These are phyloP conservation scores for Senecio squalidus DNA, from an alignment of 140 eudicot genomes.

Conservation along the genomic window DNA sequence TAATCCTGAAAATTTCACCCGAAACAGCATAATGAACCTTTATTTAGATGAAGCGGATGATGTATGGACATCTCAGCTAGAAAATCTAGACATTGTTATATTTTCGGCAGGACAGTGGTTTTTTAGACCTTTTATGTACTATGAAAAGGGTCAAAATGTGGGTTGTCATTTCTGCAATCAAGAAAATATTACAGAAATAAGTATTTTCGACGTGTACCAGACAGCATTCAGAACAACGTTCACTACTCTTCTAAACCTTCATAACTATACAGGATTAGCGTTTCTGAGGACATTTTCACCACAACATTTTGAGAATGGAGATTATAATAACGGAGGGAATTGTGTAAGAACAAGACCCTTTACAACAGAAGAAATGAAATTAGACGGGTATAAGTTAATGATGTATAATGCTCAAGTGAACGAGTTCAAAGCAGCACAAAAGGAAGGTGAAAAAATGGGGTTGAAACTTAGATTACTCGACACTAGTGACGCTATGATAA, in stretches of 20 bases:
- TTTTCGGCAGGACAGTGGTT: constrained; percentile 71
- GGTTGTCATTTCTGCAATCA: constrained; percentile 52
- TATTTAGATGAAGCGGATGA: constrained; percentile 51
- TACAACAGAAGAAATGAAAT: constrained; percentile 23
- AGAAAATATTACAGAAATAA: constrained; percentile 35
- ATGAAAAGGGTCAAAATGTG: constrained; percentile 36
- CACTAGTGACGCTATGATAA: constrained; percentile 42
- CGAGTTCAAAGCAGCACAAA: constrained; percentile 39
- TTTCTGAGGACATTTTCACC: constrained; percentile 51
- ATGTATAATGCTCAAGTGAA: constrained; percentile 46
- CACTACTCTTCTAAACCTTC: constrained; percentile 27
- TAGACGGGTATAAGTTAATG: constrained; percentile 36
- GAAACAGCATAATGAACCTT: constrained; percentile 35
- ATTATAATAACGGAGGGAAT: constrained; percentile 44
- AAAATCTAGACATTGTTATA: constrained; percentile 33
- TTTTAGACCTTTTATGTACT: constrained; percentile 52
- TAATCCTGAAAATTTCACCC: constrained; percentile 26
- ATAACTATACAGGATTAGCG: constrained; percentile 44
- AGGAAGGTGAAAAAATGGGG: constrained; percentile 34
- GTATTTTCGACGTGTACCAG: constrained; percentile 28
- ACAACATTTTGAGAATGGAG: constrained; percentile 56
- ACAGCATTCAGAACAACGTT: constrained; percentile 43
- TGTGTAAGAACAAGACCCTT: constrained; percentile 50
- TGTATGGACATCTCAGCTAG: constrained; percentile 39
- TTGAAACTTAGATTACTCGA: constrained; percentile 42